Evolutionary conservation across 306 rosid genomes (phyloP), one percentile per base, ranked within the genome.

Genomic region (Phaseolus lunatus): DNA sequence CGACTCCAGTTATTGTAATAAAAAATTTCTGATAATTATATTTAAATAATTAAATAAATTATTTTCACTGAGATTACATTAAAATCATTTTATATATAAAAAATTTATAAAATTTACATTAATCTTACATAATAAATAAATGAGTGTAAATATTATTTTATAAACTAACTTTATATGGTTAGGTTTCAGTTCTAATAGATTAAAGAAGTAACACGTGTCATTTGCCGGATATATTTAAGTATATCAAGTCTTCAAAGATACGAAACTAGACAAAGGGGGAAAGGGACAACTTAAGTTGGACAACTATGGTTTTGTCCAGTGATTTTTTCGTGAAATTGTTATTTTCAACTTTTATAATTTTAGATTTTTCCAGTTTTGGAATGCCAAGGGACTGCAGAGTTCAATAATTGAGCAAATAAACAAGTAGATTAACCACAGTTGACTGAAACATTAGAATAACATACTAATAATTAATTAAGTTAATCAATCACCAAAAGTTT

Each of bases 341-440:
- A 22, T 20, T 45, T 68, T 16, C 39, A 7, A 9, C 27, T 45
- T 45, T 7, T 44, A 8, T 24, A 47, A 68, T 45, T 68, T 68
- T 69, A 24, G 7, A 26, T 27, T 68, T n/a, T 68, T 44, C 41
- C 15, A 44, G 23, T 69, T 69, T 69, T 69, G 9, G 59, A 47
- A 24, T 7, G 24, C 15, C 5, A 39, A 20, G 3, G 14, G 7
- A 41, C 20, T 22, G 3, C 9, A 23, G 15, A 68, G 11, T 68
- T 68, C 57, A 24, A 24, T 68, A 68, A 68, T 68, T 68, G 41
- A 68, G 57, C 41, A 43, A 69, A 19, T 47, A 26, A 69, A 69
- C 14, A 23, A 68, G 9, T 20, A 67, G 15, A 67, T 45, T 67
- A 24, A 14, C 23, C 9, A 67, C 15, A 63, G 9, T 37, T 67